These are phyloP conservation scores for Penicillium longicatenatum DNA, from an alignment of 495 filamentous ascomycete genomes.

Conservation along the genomic window DNA sequence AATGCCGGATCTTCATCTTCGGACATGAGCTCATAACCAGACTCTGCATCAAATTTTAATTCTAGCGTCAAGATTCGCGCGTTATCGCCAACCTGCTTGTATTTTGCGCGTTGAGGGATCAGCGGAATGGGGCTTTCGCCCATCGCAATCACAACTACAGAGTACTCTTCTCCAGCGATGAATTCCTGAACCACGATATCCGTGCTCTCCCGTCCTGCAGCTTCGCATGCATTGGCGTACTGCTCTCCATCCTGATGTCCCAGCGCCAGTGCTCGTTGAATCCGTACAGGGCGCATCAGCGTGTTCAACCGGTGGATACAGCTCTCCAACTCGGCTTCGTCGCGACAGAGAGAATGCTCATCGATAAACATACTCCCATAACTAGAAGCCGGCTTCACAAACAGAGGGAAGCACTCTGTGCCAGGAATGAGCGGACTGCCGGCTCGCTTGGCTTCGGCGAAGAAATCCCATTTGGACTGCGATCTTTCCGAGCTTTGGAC, in stretches of 20 bases:
- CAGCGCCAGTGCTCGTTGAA: constrained; percentile 6
- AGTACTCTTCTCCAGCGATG: constrained; percentile 13
- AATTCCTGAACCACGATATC: constrained; percentile 18
- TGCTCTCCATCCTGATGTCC: not conserved
- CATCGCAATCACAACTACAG: constrained; percentile 11
- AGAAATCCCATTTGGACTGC: constrained; percentile 16
- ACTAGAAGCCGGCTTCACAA: constrained; percentile 16
- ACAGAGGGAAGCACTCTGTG: constrained; percentile 9
- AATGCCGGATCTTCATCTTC: constrained; percentile 9
- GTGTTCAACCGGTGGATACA: constrained; percentile 9
- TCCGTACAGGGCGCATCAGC: constrained; percentile 10
- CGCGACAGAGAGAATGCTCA: constrained; percentile 13
- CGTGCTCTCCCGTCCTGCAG: constrained; percentile 2
- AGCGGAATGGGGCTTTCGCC: constrained; percentile 8
- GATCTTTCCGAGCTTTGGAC: constrained; percentile 13
- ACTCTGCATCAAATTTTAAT: constrained; percentile 13
- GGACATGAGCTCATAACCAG: constrained; percentile 10
- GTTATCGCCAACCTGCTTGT: constrained; percentile 1
- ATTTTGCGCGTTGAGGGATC: constrained; percentile 12
- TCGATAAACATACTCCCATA: constrained; percentile 18
- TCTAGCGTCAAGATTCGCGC: constrained; percentile 12
- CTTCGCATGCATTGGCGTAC: constrained; percentile 4
- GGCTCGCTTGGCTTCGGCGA: constrained; percentile 3
- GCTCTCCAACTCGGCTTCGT: constrained; percentile 6
- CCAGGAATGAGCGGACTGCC: constrained; percentile 16